phyloP scores from a whole-genome alignment of 1,284 basidiomycete species.

The Tausonia pullulans region DNA sequence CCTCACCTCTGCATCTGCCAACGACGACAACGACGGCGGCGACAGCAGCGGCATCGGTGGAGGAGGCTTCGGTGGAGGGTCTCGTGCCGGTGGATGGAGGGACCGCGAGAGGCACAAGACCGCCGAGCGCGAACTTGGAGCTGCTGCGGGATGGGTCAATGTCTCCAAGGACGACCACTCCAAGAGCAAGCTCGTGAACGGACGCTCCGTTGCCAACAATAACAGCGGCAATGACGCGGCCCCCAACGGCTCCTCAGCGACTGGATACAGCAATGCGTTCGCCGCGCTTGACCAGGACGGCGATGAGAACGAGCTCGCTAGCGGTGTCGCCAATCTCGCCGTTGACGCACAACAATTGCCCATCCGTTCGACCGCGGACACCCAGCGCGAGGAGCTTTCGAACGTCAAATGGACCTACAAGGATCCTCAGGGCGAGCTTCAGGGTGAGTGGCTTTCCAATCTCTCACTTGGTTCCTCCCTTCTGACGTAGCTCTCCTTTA shows the following conservation, averaged over 20 bases:
- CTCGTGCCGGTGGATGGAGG: slow-evolving; percentile 14
- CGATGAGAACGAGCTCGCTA: slow-evolving; percentile 1
- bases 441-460: slow-evolving; percentile 45
- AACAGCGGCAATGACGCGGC: neutral
- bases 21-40: neutral
- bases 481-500: neutral
- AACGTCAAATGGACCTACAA: slow-evolving; percentile 80
- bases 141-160: slow-evolving; percentile 12
- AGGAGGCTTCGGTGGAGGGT: slow-evolving; percentile 1
- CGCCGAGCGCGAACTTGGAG: slow-evolving; percentile 10
- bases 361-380: slow-evolving; percentile 11
- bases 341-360: slow-evolving; percentile 20
- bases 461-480: slow-evolving; percentile 17
- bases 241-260: neutral
- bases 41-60: slow-evolving; percentile 1
- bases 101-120: slow-evolving; percentile 15
- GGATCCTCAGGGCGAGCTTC: slow-evolving; percentile 76
- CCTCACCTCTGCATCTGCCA: neutral
- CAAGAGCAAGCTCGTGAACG: neutral
- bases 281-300: slow-evolving; percentile 21
- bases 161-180: neutral
- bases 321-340: neutral
- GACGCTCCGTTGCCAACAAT: neutral
- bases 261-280: slow-evolving; percentile 7
- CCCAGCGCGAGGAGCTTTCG: slow-evolving; percentile 35